These are phyloP conservation scores for Vitis amurensis DNA, from an alignment of 164 flowering plant genomes.

Conservation along the genomic window DNA sequence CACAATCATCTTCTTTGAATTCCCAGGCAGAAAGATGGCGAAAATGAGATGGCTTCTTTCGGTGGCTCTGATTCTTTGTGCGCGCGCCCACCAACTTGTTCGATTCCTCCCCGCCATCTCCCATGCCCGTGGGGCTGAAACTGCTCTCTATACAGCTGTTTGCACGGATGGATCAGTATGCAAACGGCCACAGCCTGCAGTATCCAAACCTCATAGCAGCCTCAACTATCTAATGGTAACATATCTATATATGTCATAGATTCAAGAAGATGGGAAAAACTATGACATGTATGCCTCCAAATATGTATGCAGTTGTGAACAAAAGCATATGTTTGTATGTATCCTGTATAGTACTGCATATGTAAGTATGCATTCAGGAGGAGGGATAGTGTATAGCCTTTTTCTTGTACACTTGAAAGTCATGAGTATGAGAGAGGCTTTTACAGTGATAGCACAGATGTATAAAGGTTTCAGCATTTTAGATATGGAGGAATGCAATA, in stretches of 20 bases:
- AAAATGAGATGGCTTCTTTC: constrained; percentile 32
- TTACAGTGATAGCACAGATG: background rate
- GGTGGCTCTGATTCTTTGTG: constrained; percentile 31
- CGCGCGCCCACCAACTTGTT: constrained; percentile 27
- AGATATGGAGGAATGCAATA: constrained; percentile 14
- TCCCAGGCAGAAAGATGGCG: constrained; percentile 19
- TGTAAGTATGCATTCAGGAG: too few relatives aligned
- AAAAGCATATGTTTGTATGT: too few relatives aligned
- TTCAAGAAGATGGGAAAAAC: background rate
- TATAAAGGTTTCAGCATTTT: background rate
- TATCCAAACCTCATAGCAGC: too few relatives aligned
- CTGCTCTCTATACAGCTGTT: too few relatives aligned
- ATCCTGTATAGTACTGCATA: too few relatives aligned
- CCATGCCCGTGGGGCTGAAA: too few relatives aligned
- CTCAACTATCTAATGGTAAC: background rate
- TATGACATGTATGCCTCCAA: too few relatives aligned
- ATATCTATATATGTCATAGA: background rate
- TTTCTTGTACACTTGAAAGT: background rate
- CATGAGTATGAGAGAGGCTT: background rate
- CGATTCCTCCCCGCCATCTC: constrained; percentile 26
- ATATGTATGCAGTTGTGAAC: too few relatives aligned
- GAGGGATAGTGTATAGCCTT: too few relatives aligned
- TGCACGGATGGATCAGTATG: too few relatives aligned
- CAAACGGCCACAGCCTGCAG: too few relatives aligned
- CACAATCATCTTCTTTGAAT: constrained; percentile 24